These are phyloP conservation scores for Pseudoperonospora humuli DNA, from an alignment of 352 stramenopile genomes.

Conservation along the genomic window DNA sequence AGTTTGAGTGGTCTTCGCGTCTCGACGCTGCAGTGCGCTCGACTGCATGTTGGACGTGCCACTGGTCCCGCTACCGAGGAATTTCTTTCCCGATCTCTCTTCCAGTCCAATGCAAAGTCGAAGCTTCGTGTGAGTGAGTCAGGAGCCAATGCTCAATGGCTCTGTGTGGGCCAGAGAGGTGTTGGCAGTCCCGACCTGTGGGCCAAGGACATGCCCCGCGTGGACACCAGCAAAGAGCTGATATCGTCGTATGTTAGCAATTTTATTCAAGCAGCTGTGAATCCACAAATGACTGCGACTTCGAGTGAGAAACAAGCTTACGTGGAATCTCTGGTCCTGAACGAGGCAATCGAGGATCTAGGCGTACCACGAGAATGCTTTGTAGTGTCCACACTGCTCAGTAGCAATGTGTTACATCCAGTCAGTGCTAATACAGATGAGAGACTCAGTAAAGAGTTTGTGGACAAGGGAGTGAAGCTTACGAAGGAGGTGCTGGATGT, in stretches of 20 bases:
- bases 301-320: conserved; percentile 49
- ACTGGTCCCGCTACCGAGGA: conserved; percentile 34
- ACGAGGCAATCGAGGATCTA: conserved; percentile 55
- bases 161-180: conserved; percentile 27
- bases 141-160: conserved; percentile 12
- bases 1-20: not conserved
- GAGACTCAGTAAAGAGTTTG: conserved; percentile 29
- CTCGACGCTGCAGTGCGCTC: conserved; percentile 11
- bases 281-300: conserved; percentile 27
- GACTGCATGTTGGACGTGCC: conserved; percentile 42
- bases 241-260: conserved; percentile 41
- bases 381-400: conserved; percentile 50
- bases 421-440: conserved; percentile 23
- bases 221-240: conserved; percentile 43
- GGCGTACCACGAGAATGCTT: conserved; percentile 54
- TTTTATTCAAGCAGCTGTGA: conserved; percentile 53
- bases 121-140: conserved; percentile 30
- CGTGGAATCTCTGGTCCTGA: conserved; percentile 55
- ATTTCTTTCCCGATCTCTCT: conserved; percentile 29
- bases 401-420: conserved; percentile 40
- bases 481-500: conserved; percentile 45
- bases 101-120: conserved; percentile 1
- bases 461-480: conserved; percentile 42
- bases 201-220: conserved; percentile 62
- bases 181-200: conserved; percentile 59